Percentiles rank a stretch among this genome's conserved stretches.
These are phyloP conservation scores for Cladophialophora immunda DNA, from an alignment of 2,329 filamentous ascomycete species.

Conservation along the genomic window DNA sequence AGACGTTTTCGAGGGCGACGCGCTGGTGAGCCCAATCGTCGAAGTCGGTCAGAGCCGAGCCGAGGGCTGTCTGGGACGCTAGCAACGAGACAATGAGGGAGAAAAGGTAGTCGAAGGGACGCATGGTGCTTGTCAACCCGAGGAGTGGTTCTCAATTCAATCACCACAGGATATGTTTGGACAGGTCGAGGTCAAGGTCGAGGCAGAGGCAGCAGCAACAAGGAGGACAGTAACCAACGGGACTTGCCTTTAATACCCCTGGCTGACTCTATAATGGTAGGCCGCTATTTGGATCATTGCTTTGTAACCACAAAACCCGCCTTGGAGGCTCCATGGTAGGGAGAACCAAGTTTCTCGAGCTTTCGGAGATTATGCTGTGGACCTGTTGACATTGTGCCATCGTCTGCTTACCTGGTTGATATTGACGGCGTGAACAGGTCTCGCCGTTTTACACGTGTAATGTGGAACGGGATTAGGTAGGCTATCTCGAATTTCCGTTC, in stretches of 20 bases:
- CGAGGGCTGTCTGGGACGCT: background rate
- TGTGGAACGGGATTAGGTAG: no score
- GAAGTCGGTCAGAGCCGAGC: slow-evolving; percentile 10
- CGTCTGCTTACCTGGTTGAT: background rate
- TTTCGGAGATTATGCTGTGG: background rate
- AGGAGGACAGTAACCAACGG: background rate
- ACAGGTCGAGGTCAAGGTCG: background rate
- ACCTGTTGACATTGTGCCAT: background rate
- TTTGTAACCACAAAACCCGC: background rate
- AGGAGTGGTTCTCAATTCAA: background rate
- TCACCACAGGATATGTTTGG: background rate
- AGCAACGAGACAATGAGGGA: background rate
- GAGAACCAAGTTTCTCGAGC: background rate
- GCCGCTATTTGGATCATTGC: background rate
- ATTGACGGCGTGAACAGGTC: background rate
- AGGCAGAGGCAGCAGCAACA: no score
- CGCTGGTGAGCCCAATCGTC: slow-evolving; percentile 39
- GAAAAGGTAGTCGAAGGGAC: background rate
- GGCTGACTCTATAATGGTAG: background rate
- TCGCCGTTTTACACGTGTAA: no score
- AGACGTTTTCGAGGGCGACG: slow-evolving; percentile 46
- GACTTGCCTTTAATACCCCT: background rate
- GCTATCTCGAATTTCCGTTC: background rate
- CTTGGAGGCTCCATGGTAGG: background rate
- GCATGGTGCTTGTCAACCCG: background rate